Conservation (phyloP, 768 basidiomycete genomes). For the Phylloporus sp. region DNA sequence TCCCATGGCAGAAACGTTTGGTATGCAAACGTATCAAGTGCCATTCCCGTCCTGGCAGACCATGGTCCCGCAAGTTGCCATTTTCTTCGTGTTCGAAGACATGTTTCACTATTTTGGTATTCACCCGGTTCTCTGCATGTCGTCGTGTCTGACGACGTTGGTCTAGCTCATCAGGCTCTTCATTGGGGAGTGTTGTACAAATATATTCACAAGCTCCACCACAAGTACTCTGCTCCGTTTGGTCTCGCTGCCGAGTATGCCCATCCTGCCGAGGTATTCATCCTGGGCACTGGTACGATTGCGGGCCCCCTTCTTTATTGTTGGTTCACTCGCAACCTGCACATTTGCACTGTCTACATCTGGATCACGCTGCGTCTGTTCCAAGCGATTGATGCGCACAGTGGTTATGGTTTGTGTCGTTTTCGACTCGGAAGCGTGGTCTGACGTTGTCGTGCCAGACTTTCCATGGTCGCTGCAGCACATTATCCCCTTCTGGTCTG, state of each 20-base stretch:
- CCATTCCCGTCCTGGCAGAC: constrained; percentile 74
- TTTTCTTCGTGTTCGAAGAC: constrained; percentile 97
- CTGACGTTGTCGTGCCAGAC: constrained; percentile 40
- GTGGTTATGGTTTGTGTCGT: constrained; percentile 72
- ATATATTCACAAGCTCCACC: constrained; percentile 95
- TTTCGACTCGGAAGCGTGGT: neutral
- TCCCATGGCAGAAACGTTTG: constrained; percentile 79
- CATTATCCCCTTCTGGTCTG: constrained; percentile 93
- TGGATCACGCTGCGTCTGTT: constrained; percentile 94
- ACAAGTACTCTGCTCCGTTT: constrained; percentile 95
- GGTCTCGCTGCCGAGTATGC: constrained; percentile 98
- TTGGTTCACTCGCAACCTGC: constrained; percentile 63
- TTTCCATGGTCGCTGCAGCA: constrained; percentile 97
- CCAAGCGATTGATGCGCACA: constrained; percentile 97
- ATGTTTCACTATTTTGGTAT: constrained; percentile 86
- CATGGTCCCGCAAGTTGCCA: constrained; percentile 70
- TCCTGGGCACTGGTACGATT: constrained; percentile 90
- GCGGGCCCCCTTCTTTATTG: constrained; percentile 84
- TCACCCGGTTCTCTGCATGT: neutral
- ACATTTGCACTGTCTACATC: constrained; percentile 88
- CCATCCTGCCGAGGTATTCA: constrained; percentile 93
- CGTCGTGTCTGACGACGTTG: neutral
- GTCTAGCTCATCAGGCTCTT: constrained; percentile 77
- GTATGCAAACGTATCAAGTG: constrained; percentile 90
- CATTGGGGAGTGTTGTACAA: constrained; percentile 84